These are phyloP conservation scores for Euptelea pleiosperma DNA, from an alignment of 164 flowering plant species.

Conservation along the genomic window DNA sequence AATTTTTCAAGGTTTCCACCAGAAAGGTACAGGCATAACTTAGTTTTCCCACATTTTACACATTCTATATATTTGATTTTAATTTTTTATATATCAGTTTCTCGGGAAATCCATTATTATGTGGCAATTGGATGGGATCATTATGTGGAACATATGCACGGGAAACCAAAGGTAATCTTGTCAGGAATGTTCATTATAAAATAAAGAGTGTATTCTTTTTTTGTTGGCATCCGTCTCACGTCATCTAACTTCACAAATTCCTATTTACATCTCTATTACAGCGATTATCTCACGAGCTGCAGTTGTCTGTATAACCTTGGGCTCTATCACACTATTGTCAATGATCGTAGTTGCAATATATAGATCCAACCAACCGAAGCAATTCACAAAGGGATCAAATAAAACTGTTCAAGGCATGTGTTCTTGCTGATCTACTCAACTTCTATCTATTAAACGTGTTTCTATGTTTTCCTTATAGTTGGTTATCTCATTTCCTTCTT, in stretches of 20 bases:
- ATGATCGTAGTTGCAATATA: constrained; percentile 60
- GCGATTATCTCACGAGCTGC: constrained; percentile 59
- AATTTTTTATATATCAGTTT: constrained; percentile 40
- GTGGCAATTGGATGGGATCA: constrained; percentile 83
- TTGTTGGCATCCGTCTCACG: too few species aligned
- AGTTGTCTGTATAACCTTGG: constrained; percentile 59
- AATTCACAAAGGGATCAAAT: constrained; percentile 32
- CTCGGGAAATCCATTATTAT: constrained; percentile 70
- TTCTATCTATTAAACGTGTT: too few species aligned
- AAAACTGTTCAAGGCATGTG: constrained; percentile 46
- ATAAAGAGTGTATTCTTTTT: too few species aligned
- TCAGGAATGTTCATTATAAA: background rate
- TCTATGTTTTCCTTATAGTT: background rate
- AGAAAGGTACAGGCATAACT: constrained; percentile 44
- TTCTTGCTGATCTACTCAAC: too few species aligned
- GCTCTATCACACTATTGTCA: constrained; percentile 46
- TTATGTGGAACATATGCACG: constrained; percentile 43
- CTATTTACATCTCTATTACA: constrained; percentile 19
- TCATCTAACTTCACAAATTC: too few species aligned
- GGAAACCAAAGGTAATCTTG: constrained; percentile 55
- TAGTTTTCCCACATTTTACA: too few species aligned
- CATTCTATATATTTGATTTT: too few species aligned
- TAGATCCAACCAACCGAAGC: constrained; percentile 50
- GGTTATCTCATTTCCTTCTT: background rate
- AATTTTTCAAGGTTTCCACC: constrained; percentile 70